phyloP scores from a whole-genome alignment of 169 alveolate species.

The Perkinsus chesapeaki region DNA sequence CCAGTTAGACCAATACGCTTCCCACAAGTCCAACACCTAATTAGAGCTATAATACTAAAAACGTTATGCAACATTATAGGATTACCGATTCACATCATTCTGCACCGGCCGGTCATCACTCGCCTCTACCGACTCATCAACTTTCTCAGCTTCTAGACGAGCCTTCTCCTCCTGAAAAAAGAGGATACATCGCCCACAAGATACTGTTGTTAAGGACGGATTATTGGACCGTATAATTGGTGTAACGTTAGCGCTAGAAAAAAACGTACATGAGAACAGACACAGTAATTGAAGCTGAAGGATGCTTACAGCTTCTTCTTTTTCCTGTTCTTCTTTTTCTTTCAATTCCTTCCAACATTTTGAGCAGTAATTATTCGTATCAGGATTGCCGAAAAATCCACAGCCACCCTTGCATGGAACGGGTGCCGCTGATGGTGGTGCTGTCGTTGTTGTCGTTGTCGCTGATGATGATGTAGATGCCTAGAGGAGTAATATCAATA shows the following conservation, averaged over 20 bases:
- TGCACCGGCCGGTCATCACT: not conserved
- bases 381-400: constrained; percentile 27
- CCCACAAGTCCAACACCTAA: constrained; percentile 9
- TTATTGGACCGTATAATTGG: no score
- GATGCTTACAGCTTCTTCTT: not conserved
- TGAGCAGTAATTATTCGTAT: not conserved
- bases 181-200: not conserved
- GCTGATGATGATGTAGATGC: not conserved
- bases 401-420: constrained; percentile 14
- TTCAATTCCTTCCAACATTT: constrained; percentile 10
- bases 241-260: no score
- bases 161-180: not conserved
- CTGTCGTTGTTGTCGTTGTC: not conserved
- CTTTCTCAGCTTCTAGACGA: not conserved
- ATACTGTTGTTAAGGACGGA: no score
- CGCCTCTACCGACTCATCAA: not conserved
- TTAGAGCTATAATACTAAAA: not conserved
- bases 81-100: not conserved
- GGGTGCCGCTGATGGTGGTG: not conserved
- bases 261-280: not conserved
- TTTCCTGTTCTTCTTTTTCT: constrained; percentile 20
- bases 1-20: constrained; percentile 8
- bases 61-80: not conserved
- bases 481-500: no score
- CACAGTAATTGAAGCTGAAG: not conserved